Percentiles rank a stretch among this genome's conserved stretches.
Conservation (phyloP, 2,329 filamentous ascomycete genomes). For the Chaetomium olivaceum region DNA sequence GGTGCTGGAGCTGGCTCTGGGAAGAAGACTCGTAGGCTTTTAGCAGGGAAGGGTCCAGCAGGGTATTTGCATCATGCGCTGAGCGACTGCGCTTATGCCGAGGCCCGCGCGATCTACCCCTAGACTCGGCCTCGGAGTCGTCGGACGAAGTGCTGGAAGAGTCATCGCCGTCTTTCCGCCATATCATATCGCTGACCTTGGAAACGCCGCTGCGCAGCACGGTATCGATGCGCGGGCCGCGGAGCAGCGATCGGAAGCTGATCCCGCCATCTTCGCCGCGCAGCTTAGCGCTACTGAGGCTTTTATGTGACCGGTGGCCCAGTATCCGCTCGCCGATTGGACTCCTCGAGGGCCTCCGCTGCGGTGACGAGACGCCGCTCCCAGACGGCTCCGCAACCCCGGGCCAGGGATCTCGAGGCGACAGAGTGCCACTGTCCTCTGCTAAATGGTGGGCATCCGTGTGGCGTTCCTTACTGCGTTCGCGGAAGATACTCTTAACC, state of each 20-base stretch:
- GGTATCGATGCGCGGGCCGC: slow-evolving; percentile 71
- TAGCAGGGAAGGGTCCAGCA: slow-evolving; percentile 57
- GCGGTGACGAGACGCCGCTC: slow-evolving; percentile 34
- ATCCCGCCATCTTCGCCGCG: slow-evolving; percentile 49
- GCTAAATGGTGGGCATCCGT: slow-evolving; percentile 37
- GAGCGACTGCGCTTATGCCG: slow-evolving; percentile 38
- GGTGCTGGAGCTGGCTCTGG: slow-evolving; percentile 25
- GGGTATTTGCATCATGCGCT: slow-evolving; percentile 43
- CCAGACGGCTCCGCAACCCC: slow-evolving; percentile 36
- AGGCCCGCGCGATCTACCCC: slow-evolving; percentile 43
- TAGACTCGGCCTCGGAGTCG: slow-evolving; percentile 50
- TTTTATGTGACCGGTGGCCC: slow-evolving; percentile 51
- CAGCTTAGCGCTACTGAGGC: slow-evolving; percentile 51
- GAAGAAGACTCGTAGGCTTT: slow-evolving; percentile 36
- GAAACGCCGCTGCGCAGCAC: slow-evolving; percentile 63
- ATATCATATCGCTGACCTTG: slow-evolving; percentile 58
- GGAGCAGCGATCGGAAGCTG: slow-evolving; percentile 73
- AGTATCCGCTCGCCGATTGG: slow-evolving; percentile 43
- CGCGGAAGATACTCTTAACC: slow-evolving; percentile 57
- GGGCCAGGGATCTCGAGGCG: slow-evolving; percentile 34
- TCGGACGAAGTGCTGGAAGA: slow-evolving; percentile 48
- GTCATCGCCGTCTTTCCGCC: slow-evolving; percentile 52
- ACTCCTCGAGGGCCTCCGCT: slow-evolving; percentile 41
- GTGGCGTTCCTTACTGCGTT: slow-evolving; percentile 52
- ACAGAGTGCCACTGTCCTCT: slow-evolving; percentile 38